phyloP scores from a whole-genome alignment of 768 basidiomycete species.

The Boletus sp. region DNA sequence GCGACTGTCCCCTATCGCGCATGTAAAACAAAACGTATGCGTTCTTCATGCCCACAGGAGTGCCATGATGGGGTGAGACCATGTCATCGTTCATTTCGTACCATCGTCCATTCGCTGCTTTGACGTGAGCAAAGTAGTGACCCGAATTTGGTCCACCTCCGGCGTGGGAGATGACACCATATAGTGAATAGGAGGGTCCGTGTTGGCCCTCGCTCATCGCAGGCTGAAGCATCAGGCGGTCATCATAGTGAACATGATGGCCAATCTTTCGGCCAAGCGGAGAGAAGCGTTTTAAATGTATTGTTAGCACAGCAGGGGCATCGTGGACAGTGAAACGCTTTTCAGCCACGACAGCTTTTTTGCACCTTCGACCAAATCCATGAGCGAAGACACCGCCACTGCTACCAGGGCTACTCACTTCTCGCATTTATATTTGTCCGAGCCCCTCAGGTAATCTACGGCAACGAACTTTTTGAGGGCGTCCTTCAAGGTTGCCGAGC shows the following conservation, averaged over 20 bases:
- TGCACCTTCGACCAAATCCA: constrained; percentile 60
- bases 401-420: constrained; percentile 58
- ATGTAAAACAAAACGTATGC: constrained; percentile 96
- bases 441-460: constrained; percentile 79
- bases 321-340: constrained; percentile 88
- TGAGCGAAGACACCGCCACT: constrained; percentile 2
- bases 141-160: constrained; percentile 93
- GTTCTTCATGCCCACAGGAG: constrained; percentile 64
- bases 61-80: constrained; percentile 42
- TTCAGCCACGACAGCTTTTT: constrained; percentile 83
- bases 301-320: constrained; percentile 82
- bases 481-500: constrained; percentile 56
- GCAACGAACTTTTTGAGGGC: constrained; percentile 79
- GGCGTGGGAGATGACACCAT: constrained; percentile 90
- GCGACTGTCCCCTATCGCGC: constrained; percentile 69
- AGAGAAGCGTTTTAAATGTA: constrained; percentile 95
- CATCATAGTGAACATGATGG: constrained; percentile 74
- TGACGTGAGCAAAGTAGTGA: constrained; percentile 89
- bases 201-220: constrained; percentile 82
- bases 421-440: constrained; percentile 98
- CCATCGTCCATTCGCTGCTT: constrained; percentile 68
- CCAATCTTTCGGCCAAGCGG: constrained; percentile 86
- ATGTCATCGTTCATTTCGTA: constrained; percentile 92
- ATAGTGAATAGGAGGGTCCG: constrained; percentile 79
- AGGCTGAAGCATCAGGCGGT: constrained; percentile 63